Conservation (phyloP, 176 grass and related monocot genomes). For the Chloris gayana region DNA sequence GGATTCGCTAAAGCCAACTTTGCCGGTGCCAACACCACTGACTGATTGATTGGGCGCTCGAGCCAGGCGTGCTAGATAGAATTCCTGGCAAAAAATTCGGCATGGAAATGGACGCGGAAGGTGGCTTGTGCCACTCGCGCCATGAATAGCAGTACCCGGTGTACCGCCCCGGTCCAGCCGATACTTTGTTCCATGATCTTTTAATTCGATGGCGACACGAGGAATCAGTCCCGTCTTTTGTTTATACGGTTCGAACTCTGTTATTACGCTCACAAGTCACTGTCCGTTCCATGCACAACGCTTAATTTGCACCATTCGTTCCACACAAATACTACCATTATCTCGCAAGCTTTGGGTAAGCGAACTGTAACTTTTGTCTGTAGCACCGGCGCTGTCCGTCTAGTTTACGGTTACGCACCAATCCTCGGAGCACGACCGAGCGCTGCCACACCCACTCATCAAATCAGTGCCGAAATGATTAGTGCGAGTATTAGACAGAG, state of each 20-base stretch:
- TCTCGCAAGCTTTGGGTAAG: background rate
- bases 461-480: constrained; percentile 16
- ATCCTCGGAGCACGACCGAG: background rate
- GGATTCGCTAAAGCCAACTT: constrained; percentile 6
- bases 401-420: background rate
- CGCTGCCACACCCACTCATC: background rate
- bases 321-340: background rate
- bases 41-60: background rate
- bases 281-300: background rate
- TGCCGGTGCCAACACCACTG: constrained; percentile 18
- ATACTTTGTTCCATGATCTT: background rate
- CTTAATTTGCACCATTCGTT: background rate
- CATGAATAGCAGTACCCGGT: constrained; percentile 16
- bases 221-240: background rate
- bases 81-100: background rate
- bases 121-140: constrained; percentile 21
- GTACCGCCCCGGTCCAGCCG: background rate
- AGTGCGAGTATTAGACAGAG: background rate
- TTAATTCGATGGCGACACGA: background rate
- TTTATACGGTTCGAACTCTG: too few relatives aligned
- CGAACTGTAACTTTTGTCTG: background rate
- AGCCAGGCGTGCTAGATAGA: background rate
- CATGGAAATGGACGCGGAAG: background rate
- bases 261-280: background rate
- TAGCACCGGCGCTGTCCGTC: background rate